Evolutionary conservation across 2,329 filamentous ascomycete genomes (phyloP).

Genomic region (Colletotrichum eremochloae): DNA sequence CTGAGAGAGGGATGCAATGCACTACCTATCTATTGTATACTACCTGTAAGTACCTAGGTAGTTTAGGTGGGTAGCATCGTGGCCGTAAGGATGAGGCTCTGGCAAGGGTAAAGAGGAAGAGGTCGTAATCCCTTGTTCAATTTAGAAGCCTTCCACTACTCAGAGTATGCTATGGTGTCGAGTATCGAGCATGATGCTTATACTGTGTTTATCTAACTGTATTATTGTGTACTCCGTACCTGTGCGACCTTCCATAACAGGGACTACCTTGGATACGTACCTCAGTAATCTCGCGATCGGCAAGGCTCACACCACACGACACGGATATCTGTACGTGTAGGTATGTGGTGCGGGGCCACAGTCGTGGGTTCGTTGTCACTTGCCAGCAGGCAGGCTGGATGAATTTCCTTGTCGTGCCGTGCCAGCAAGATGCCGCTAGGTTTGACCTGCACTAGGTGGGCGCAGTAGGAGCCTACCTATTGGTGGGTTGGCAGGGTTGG

Average conservation of each 20-base stretch:
- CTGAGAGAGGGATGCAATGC: not conserved
- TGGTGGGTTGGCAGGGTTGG: not conserved
- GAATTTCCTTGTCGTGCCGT: conserved; percentile 10
- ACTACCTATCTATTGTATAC: too few species aligned
- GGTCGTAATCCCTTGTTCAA: too few species aligned
- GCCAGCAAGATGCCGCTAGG: conserved; percentile 30
- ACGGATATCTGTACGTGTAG: not conserved
- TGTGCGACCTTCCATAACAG: too few species aligned
- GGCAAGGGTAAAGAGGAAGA: not conserved
- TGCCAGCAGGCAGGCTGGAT: not conserved
- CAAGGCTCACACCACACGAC: not conserved
- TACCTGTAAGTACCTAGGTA: too few species aligned
- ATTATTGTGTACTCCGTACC: too few species aligned
- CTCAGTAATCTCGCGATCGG: not conserved
- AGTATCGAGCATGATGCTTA: too few species aligned
- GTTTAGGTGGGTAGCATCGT: not conserved
- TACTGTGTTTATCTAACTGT: too few species aligned
- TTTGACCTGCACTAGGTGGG: conserved; percentile 1
- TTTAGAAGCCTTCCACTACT: too few species aligned
- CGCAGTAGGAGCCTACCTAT: conserved; percentile 9
- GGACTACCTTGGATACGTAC: too few species aligned
- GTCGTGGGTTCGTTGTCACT: not conserved
- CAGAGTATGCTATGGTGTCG: too few species aligned
- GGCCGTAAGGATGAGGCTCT: conserved; percentile 29
- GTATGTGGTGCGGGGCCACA: not conserved